Evolutionary conservation across 805 yeast genomes (phyloP), one percentile per base, ranked within the genome.

Genomic region (Candida yuanshanica): DNA sequence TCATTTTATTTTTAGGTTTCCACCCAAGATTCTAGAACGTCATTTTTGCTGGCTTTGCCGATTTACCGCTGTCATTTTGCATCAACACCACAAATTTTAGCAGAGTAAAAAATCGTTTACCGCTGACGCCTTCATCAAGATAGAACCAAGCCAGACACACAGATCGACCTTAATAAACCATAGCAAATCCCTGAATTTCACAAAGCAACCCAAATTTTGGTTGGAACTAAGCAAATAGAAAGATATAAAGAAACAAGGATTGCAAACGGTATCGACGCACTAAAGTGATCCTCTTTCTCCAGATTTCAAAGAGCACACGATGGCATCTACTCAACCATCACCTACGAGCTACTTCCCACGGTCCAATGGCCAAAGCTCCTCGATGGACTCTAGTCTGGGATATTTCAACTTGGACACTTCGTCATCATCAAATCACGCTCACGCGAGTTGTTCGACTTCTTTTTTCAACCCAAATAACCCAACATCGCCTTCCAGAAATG

Each of bases 261-360:
- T n/a, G n/a, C n/a, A n/a, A n/a, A n/a, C n/a, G n/a, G n/a, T n/a
- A n/a, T 24, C 26, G 12, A 24, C 4, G 10, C 26, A 24, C 7
- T 24, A 12, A 24, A n/a, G 26, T 12, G 13, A 23, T 11, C 16
- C 10, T 12, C n/a, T 7, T 7, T 20, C 16, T 16, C 20, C 18
- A 13, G 13, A 7, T 18, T 7, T 16, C 16, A 14, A n/a, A n/a
- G n/a, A 18, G 29, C 13, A 13, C 25, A 22, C 20, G 20, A 36
- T 40, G 39, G 37, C 35, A 12, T 40, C 43, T 23, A 32, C 43
- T 5, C 21, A 35, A 11, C 29, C 42, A 12, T 39, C 42, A n/a
- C 33, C 40, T 7, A 33, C 39, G 5, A 26, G 37, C 20, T 33
- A 27, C 14, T 24, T 37, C 14, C 39, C 34, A n/a, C 18, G 16